Conservation (phyloP, 352 stramenopile species). For the Globisporangium barbulae region DNA sequence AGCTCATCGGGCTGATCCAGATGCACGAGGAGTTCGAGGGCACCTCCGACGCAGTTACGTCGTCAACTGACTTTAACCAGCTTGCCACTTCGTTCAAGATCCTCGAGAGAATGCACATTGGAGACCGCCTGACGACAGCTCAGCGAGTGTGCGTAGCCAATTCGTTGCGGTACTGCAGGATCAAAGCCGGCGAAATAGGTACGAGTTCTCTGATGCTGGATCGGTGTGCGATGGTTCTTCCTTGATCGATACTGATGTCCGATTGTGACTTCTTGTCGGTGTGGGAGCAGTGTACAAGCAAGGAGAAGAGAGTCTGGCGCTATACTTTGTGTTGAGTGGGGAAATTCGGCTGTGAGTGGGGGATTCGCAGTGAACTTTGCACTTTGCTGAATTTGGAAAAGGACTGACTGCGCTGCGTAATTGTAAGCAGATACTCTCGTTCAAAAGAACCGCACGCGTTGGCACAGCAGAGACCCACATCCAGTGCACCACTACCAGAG, state of each 20-base stretch:
- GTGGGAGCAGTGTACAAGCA: slow-evolving; percentile 27
- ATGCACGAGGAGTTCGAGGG: slow-evolving; percentile 15
- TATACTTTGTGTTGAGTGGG: slow-evolving; percentile 34
- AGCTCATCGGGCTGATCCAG: slow-evolving; percentile 24
- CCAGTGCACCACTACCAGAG: background rate
- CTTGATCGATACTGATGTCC: background rate
- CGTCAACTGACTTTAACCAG: slow-evolving; percentile 11
- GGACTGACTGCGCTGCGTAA: background rate
- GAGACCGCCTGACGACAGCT: slow-evolving; percentile 16
- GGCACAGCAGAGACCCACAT: background rate
- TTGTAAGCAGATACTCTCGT: slow-evolving; percentile 3
- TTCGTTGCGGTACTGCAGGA: slow-evolving; percentile 22
- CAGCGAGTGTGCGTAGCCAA: slow-evolving; percentile 23
- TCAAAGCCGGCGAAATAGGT: slow-evolving; percentile 24
- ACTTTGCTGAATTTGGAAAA: background rate
- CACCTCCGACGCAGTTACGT: background rate
- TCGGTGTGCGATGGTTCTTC: background rate
- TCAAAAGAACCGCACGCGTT: slow-evolving; percentile 2
- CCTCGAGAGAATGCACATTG: slow-evolving; percentile 28
- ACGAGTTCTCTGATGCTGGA: background rate
- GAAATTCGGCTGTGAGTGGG: slow-evolving; percentile 28
- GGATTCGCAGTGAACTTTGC: background rate
- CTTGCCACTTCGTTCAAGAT: slow-evolving; percentile 26
- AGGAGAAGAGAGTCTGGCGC: slow-evolving; percentile 23
- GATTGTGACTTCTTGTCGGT: background rate